Percentiles rank a stretch among this genome's conserved stretches.
These are phyloP conservation scores for Boletellus deceptivus DNA, from an alignment of 1,284 basidiomycete genomes.

Conservation along the genomic window DNA sequence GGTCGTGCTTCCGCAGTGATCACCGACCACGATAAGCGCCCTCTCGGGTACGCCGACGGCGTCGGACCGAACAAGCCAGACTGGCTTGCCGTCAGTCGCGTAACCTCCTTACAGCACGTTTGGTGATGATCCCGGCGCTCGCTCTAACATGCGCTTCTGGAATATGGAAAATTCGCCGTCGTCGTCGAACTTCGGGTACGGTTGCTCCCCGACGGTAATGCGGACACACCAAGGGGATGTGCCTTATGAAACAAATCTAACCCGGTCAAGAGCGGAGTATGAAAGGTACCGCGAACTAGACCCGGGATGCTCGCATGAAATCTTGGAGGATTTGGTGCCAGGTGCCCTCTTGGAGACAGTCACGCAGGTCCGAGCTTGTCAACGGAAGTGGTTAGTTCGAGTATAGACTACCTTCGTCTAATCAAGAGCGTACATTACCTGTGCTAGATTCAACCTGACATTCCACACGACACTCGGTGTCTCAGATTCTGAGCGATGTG, in stretches of 20 bases:
- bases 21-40: not conserved
- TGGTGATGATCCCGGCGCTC: not conserved
- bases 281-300: no score
- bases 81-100: not conserved
- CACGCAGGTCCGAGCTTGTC: not conserved
- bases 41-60: no score
- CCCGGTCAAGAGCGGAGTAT: no score
- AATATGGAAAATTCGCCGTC: conserved; percentile 1
- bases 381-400: not conserved
- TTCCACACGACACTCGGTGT: no score
- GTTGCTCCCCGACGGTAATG: not conserved
- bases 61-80: not conserved
- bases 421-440: not conserved
- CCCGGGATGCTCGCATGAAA: no score
- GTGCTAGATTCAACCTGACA: no score
- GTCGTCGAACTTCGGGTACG: no score
- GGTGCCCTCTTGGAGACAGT: not conserved
- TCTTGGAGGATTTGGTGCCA: not conserved
- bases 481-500: no score
- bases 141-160: not conserved
- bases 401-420: not conserved
- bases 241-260: no score
- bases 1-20: not conserved
- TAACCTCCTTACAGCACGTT: not conserved
- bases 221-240: not conserved